A percentile compares a stretch with the other conserved stretches of the same genome.
Evolutionary conservation across 2,329 filamentous ascomycete species (phyloP).

Genomic region (Cordyceps tenuipes): DNA sequence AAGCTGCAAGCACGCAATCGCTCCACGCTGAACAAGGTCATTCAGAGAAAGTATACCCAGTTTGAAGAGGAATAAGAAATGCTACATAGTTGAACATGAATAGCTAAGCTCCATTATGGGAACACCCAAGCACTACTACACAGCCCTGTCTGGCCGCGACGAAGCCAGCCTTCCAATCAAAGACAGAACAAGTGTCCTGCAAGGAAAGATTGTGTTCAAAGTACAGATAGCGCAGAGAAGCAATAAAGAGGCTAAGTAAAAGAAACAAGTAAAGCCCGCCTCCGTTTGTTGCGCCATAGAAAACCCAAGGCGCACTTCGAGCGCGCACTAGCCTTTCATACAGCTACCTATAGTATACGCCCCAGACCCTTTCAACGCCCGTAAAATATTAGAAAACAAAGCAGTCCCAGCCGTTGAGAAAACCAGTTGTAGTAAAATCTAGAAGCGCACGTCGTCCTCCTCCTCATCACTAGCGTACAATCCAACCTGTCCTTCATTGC

Average conservation of each 20-base stretch:
- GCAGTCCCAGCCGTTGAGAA: not conserved
- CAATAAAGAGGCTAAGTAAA: not conserved
- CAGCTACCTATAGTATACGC: not conserved
- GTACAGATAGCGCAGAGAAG: not conserved
- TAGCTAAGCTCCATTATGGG: not conserved
- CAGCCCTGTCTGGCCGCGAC: conserved; percentile 1
- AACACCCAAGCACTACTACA: conserved; percentile 1
- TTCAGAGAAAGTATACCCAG: no score
- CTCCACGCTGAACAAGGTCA: not conserved
- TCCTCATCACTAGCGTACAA: not conserved
- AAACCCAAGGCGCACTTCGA: not conserved
- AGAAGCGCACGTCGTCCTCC: not conserved
- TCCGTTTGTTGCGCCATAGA: not conserved
- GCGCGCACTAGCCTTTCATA: not conserved
- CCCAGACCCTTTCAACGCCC: not conserved
- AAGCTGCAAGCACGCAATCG: conserved; percentile 1
- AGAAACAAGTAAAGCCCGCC: not conserved
- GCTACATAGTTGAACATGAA: not conserved
- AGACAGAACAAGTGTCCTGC: not conserved
- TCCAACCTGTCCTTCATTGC: not conserved
- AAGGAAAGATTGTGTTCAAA: not conserved
- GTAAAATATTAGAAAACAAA: not conserved
- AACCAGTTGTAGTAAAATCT: not conserved
- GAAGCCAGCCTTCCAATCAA: not conserved
- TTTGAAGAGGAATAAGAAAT: not conserved